Conservation (phyloP, 1,139 yeast genomes). For the Magnusiomyces sp. region DNA sequence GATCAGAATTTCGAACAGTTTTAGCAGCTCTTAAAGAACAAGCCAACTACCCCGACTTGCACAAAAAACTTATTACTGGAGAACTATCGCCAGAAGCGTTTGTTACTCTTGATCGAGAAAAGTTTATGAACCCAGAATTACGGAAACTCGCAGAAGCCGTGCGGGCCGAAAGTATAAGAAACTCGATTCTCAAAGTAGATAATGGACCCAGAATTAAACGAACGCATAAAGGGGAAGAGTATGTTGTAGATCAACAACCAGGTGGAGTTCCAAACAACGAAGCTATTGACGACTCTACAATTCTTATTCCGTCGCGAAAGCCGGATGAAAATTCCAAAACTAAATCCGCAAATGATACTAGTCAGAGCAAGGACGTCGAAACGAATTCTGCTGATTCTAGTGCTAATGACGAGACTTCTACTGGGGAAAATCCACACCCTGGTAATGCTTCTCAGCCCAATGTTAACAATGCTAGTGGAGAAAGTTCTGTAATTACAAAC, state of each 20-base stretch:
- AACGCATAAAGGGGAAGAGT: slow-evolving; percentile 82
- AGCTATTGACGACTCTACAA: slow-evolving; percentile 7
- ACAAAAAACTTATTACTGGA: slow-evolving; percentile 40
- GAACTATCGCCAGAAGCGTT: slow-evolving; percentile 43
- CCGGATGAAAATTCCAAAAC: background rate
- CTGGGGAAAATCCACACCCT: background rate
- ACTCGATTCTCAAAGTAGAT: slow-evolving; percentile 49
- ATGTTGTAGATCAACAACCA: slow-evolving; percentile 25
- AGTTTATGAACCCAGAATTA: slow-evolving; percentile 63
- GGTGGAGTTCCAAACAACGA: slow-evolving; percentile 11
- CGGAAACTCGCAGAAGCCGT: slow-evolving; percentile 63
- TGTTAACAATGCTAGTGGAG: too few relatives aligned
- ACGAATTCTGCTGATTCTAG: slow-evolving; percentile 15
- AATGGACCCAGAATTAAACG: slow-evolving; percentile 58
- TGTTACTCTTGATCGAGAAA: slow-evolving; percentile 53
- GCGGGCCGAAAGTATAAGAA: slow-evolving; percentile 56
- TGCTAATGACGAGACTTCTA: slow-evolving; percentile 11
- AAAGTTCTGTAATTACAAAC: too few relatives aligned
- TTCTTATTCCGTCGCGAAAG: background rate
- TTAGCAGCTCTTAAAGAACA: slow-evolving; percentile 46
- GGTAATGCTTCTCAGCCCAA: too few relatives aligned
- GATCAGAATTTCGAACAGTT: slow-evolving; percentile 47
- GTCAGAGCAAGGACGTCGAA: slow-evolving; percentile 10
- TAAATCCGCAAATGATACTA: background rate
- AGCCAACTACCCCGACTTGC: slow-evolving; percentile 41